Evolutionary conservation across 768 basidiomycete species (phyloP), one percentile per base, ranked within the genome.

Genomic region (Russula dissimulans): DNA sequence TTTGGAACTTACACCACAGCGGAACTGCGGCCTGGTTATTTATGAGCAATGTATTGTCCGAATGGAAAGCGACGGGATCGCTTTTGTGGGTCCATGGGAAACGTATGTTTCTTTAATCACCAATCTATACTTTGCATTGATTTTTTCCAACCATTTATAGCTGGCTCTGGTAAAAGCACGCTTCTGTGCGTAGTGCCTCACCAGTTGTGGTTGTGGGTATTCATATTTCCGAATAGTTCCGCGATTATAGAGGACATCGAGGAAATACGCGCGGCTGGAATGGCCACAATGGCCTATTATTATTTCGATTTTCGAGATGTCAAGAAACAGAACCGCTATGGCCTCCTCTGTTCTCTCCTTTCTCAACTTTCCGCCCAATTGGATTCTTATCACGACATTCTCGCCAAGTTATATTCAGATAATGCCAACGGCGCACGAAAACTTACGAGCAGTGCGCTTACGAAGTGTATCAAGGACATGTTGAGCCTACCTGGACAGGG

Each of bases 121-220:
- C 34, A 8, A 10, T 10, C 12, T 3, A 4, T 1, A 3, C 5
- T n/a, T 12, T 29, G 1, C 0, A 10, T n/a, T 6, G 0, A 41
- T 26, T 0, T 1, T 26, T 31, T n/a, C 14, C 6, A 46, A 8
- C 22, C 56, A 10, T 22, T n/a, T 38, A 29, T 29, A 55, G 59
- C 36, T 4, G 53, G 59, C 3, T 54, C 44, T 0, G 59, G 59
- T 2, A 60, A 55, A 22, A 60, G 43, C 14, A 53, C 53, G 4
- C n/a, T 60, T 9, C 29, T 54, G 59, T 60, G 39, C 11, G 45
- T 36, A 1, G 34, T 50, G 1, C 4, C 10, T 32, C 8, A 36
- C 17, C 17, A 34, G 12, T 5, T 17, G 7, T 1, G 11, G 17
- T 4, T 0, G 1, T 26, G 4, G 9, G 6, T 18, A 26, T 3